These are phyloP conservation scores for Neovahlkampfia damariscottae DNA, from an alignment of 78 protist genomes.

Conservation along the genomic window DNA sequence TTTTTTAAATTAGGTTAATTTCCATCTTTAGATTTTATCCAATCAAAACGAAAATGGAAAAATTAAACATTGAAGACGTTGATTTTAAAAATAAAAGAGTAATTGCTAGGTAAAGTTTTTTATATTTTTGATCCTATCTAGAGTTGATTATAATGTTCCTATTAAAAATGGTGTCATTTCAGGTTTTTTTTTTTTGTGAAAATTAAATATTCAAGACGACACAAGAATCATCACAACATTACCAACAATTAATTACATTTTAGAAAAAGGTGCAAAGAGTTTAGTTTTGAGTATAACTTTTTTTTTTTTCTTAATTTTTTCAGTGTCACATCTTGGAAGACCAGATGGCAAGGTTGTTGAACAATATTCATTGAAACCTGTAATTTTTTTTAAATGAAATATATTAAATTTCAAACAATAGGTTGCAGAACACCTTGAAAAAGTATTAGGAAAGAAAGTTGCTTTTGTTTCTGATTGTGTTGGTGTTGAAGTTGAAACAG, in stretches of 20 bases:
- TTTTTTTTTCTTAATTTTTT: too few relatives aligned
- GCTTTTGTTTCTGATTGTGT: slow-evolving; percentile 78
- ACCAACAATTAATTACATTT: slow-evolving; percentile 84
- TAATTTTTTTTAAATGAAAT: too few relatives aligned
- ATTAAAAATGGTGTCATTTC: slow-evolving; percentile 37
- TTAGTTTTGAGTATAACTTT: too few relatives aligned
- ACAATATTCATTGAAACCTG: slow-evolving; percentile 71
- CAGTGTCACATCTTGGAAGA: slow-evolving; percentile 96
- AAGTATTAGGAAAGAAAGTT: slow-evolving; percentile 47
- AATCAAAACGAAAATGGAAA: slow-evolving; percentile 19
- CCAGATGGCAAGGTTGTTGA: slow-evolving; percentile 83
- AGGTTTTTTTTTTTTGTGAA: too few relatives aligned
- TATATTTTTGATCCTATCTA: slow-evolving; percentile 11
- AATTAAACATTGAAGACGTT: slow-evolving; percentile 37
- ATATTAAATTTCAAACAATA: too few relatives aligned
- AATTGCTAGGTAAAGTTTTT: slow-evolving; percentile 67
- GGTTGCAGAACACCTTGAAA: slow-evolving; percentile 51
- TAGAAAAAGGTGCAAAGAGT: slow-evolving; percentile 65
- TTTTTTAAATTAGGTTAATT: too few relatives aligned
- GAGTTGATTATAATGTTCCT: slow-evolving; percentile 91
- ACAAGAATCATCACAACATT: slow-evolving; percentile 83
- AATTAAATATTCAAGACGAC: slow-evolving; percentile 55
- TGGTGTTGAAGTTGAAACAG: slow-evolving; percentile 54
- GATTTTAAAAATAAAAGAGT: slow-evolving; percentile 75
- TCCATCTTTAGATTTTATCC: neutral